Conservation (phyloP, 495 filamentous ascomycete species). For the Patellaria atrata region DNA sequence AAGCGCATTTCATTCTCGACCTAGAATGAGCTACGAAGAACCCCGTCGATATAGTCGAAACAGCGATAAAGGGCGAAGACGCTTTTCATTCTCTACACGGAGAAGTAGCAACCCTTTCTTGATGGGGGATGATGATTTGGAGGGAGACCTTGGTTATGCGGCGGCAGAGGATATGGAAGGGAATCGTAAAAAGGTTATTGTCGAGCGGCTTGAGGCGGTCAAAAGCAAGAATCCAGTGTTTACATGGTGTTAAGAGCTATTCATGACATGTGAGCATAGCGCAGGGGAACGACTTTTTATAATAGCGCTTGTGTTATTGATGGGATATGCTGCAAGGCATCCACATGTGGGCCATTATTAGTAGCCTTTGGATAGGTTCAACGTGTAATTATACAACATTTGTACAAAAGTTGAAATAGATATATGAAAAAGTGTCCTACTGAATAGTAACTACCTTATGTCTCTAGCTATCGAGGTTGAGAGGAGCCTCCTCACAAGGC, state of each 20-base stretch:
- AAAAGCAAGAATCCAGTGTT: constrained; percentile 94
- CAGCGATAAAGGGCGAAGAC: constrained; percentile 12
- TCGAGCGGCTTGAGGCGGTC: constrained; percentile 86
- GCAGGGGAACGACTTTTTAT: neutral
- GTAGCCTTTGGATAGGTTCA: neutral
- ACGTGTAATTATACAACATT: neutral
- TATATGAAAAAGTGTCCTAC: too few species aligned
- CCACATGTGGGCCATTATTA: constrained; percentile 3
- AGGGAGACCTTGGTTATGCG: constrained; percentile 88
- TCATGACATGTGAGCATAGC: neutral
- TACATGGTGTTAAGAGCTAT: constrained; percentile 70
- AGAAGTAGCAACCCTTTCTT: constrained; percentile 8
- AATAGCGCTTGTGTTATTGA: constrained; percentile 2
- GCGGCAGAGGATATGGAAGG: constrained; percentile 89
- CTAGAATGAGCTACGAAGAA: constrained; percentile 30
- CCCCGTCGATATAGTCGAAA: constrained; percentile 16
- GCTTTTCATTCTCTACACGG: constrained; percentile 20
- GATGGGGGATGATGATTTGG: constrained; percentile 59
- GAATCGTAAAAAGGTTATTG: constrained; percentile 81
- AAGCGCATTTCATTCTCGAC: too few species aligned
- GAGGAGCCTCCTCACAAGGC: too few species aligned
- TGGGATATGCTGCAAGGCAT: constrained; percentile 8
- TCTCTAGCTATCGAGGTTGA: too few species aligned
- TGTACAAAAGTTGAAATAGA: too few species aligned
- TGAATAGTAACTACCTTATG: too few species aligned